Evolutionary conservation across 2,329 filamentous ascomycete genomes (phyloP).

Genomic region (Fusarium multiceps): DNA sequence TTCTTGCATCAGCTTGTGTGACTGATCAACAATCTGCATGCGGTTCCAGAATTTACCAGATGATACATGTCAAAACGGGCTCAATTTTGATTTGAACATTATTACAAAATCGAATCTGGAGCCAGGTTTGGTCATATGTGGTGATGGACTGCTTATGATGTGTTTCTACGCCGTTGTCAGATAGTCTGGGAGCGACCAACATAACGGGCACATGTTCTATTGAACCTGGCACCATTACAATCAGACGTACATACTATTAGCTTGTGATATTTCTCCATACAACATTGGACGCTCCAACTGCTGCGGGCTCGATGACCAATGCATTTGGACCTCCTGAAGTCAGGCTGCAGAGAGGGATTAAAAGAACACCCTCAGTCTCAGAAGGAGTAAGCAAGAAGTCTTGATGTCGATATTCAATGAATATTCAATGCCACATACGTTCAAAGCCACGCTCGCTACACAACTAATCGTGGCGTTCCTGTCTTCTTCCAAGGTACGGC

Average conservation of each 20-base stretch:
- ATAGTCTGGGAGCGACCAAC: constrained; percentile 1
- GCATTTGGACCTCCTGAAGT: background rate
- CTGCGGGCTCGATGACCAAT: background rate
- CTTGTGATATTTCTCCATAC: background rate
- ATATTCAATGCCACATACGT: background rate
- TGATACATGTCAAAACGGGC: background rate
- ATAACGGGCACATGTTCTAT: constrained; percentile 5
- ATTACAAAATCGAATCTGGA: constrained; percentile 1
- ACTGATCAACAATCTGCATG: background rate
- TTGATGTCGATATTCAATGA: background rate
- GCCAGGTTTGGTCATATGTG: constrained; percentile 6
- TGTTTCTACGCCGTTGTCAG: background rate
- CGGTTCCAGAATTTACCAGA: background rate
- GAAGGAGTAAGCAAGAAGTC: background rate
- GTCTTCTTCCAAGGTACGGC: background rate
- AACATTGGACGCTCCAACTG: background rate
- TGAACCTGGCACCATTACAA: background rate
- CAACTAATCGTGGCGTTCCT: background rate
- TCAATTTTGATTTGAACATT: background rate
- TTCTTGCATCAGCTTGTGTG: constrained; percentile 12
- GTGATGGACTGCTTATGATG: constrained; percentile 20
- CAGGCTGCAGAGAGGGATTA: background rate
- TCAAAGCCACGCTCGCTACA: background rate
- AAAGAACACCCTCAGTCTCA: background rate
- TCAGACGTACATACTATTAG: background rate